Percentiles rank a stretch among this genome's conserved stretches.
phyloP scores from a whole-genome alignment of 768 basidiomycete genomes.

The Amanita brunnescens region DNA sequence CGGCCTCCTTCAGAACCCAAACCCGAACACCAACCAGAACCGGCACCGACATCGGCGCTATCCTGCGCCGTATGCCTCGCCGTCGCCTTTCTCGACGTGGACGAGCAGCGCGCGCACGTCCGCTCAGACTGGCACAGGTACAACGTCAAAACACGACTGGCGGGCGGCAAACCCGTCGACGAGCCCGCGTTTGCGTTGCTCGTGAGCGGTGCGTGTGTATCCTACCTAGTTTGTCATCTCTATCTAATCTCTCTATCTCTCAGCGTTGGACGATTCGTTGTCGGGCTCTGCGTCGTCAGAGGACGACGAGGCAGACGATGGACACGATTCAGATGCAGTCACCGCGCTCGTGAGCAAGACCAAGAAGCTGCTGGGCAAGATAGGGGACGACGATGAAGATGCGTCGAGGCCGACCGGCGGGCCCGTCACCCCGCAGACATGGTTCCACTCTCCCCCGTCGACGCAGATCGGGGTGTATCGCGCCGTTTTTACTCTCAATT shows the following conservation, averaged over 20 bases:
- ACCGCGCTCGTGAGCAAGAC: constrained; percentile 56
- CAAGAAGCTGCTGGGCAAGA: constrained; percentile 27
- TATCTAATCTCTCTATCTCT: not conserved
- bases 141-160: constrained; percentile 79
- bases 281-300: too few species aligned
- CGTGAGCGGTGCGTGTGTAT: too few species aligned
- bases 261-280: constrained; percentile 76
- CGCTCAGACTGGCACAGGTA: constrained; percentile 98
- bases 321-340: constrained; percentile 66
- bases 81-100: constrained; percentile 59
- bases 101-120: constrained; percentile 81
- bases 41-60: constrained; percentile 12
- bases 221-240: too few species aligned
- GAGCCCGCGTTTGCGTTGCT: constrained; percentile 70
- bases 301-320: too few species aligned
- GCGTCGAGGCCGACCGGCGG: too few species aligned
- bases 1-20: not conserved
- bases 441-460: too few species aligned
- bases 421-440: too few species aligned
- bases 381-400: constrained; percentile 13
- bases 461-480: too few species aligned
- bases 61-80: constrained; percentile 57
- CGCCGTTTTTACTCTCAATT: too few species aligned
- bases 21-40: not conserved
- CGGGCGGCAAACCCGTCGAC: constrained; percentile 51